phyloP scores from a whole-genome alignment of 2,329 filamentous ascomycete species.

The Botryotinia globosa region DNA sequence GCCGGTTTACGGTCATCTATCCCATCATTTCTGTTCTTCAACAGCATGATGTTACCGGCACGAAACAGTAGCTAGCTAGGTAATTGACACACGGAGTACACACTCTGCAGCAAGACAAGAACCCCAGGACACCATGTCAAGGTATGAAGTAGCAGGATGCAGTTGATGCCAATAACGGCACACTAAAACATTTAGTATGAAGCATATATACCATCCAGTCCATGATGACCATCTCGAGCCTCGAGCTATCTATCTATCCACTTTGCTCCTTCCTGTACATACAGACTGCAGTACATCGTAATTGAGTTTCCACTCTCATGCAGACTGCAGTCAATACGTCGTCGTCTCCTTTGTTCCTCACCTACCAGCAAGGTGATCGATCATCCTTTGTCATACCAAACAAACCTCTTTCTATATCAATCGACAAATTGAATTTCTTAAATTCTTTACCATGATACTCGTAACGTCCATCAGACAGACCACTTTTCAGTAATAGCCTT shows the following conservation, averaged over 20 bases:
- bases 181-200: not conserved
- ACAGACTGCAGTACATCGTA: not conserved
- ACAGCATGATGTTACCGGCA: not conserved
- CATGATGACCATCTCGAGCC: not conserved
- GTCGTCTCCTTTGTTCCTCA: not conserved
- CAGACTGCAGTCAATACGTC: not conserved
- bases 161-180: not conserved
- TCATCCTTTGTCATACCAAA: not conserved
- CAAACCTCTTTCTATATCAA: not conserved
- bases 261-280: too few species aligned
- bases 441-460: not conserved
- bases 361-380: not conserved
- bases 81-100: not conserved
- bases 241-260: not conserved
- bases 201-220: not conserved
- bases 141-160: not conserved
- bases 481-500: not conserved
- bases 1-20: not conserved
- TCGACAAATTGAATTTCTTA: not conserved
- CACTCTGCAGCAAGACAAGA: not conserved
- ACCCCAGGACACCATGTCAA: not conserved
- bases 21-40: not conserved
- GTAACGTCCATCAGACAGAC: not conserved
- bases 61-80: not conserved
- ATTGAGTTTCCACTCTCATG: not conserved